These are phyloP conservation scores for Hydrangea macrophylla DNA, from an alignment of 148 eudicot genomes.

Conservation along the genomic window DNA sequence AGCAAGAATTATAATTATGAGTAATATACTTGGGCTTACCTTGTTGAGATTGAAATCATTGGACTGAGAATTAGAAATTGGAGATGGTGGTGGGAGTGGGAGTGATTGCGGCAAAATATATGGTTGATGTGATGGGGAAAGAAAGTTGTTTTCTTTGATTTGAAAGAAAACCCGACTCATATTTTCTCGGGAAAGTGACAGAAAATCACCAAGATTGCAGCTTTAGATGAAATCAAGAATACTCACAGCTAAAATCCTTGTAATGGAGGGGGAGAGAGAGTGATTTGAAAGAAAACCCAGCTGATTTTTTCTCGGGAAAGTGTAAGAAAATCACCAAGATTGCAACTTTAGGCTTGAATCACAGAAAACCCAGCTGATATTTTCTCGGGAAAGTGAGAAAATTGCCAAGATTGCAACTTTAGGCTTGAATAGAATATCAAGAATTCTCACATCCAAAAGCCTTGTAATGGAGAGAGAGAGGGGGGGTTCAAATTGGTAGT, in stretches of 20 bases:
- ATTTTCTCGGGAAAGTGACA: constrained; percentile 6
- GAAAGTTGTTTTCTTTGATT: constrained; percentile 12
- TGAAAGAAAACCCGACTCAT: constrained; percentile 24
- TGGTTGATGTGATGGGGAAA: constrained; percentile 22
- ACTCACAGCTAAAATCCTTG: too few relatives aligned
- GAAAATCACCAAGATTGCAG: constrained; percentile 19
- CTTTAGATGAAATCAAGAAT: too few relatives aligned
- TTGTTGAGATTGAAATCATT: constrained; percentile 34
- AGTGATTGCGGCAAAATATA: constrained; percentile 21
- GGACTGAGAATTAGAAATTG: constrained; percentile 5
- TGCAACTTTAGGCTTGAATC: constrained; percentile 4
- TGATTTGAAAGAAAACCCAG: too few relatives aligned
- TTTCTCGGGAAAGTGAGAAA: too few relatives aligned
- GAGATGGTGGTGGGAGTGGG: constrained; percentile 12
- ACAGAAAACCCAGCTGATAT: too few relatives aligned
- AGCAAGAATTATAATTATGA: constrained; percentile 70
- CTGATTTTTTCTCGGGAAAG: too few relatives aligned
- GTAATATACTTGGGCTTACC: constrained; percentile 67
- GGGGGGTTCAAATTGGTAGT: neutral
- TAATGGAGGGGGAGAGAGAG: too few relatives aligned
- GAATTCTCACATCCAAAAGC: too few relatives aligned
- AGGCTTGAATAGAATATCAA: too few relatives aligned
- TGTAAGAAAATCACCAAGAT: too few relatives aligned
- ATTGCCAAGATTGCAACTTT: too few relatives aligned
- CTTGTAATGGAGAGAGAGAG: constrained; percentile 18